Evolutionary conservation across 1,139 yeast genomes (phyloP).

Genomic region (Pneumocystis canis): DNA sequence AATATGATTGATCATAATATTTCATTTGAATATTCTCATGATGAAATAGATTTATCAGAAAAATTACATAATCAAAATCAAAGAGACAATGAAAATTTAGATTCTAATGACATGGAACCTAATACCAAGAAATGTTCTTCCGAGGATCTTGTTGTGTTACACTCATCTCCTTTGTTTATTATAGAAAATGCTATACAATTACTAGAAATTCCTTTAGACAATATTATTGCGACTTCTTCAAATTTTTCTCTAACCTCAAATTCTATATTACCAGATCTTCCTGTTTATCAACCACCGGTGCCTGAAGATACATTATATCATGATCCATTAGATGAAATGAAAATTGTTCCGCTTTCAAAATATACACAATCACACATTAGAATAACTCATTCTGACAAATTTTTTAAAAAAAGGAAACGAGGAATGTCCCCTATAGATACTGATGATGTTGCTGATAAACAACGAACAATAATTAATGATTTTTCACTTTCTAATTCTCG

Average conservation of each 20-base stretch:
- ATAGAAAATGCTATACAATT: constrained; percentile 4
- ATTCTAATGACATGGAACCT: neutral
- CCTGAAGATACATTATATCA: constrained; percentile 5
- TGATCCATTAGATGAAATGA: constrained; percentile 2
- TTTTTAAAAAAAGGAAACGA: constrained; percentile 4
- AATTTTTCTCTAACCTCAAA: neutral
- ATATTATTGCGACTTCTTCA: constrained; percentile 5
- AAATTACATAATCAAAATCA: constrained; percentile 3
- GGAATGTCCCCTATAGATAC: neutral
- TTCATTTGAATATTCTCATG: neutral
- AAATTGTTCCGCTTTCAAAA: constrained; percentile 5
- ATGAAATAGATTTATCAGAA: neutral
- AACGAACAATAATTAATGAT: neutral
- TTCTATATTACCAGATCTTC: constrained; percentile 8
- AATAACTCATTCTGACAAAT: neutral
- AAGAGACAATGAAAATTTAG: neutral
- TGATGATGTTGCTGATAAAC: constrained; percentile 1
- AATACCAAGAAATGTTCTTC: neutral
- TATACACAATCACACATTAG: constrained; percentile 4
- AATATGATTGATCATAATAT: neutral
- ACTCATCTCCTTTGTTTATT: constrained; percentile 5
- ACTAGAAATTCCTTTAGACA: constrained; percentile 7
- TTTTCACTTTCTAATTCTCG: neutral
- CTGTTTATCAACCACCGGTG: constrained; percentile 9
- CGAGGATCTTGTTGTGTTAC: neutral